Evolutionary conservation across 2,329 filamentous ascomycete species (phyloP).

Genomic region (Nakataea oryzae): DNA sequence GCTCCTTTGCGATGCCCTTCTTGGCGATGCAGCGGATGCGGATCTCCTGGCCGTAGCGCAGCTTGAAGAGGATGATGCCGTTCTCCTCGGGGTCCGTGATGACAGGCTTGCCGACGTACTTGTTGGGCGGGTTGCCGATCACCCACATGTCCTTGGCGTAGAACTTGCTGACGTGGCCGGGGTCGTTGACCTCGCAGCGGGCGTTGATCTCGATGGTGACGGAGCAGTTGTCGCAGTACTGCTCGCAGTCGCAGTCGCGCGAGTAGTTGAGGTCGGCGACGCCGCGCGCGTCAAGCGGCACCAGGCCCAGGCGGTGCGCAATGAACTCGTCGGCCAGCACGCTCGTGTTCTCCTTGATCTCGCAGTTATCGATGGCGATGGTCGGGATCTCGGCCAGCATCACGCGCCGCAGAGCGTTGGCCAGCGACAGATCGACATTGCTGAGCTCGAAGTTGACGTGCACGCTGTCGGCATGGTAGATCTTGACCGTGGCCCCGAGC

Average conservation of each 20-base stretch:
- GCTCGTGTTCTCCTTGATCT: conserved; percentile 89
- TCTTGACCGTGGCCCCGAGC: conserved; percentile 46
- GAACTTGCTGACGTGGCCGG: conserved; percentile 81
- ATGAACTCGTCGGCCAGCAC: conserved; percentile 95
- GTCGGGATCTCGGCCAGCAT: conserved; percentile 93
- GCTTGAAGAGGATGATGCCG: conserved; percentile 80
- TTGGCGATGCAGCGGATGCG: conserved; percentile 88
- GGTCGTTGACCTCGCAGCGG: conserved; percentile 53
- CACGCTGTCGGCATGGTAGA: conserved; percentile 56
- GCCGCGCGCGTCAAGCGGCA: conserved; percentile 77
- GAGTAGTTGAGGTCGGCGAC: conserved; percentile 77
- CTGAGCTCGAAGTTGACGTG: conserved; percentile 87
- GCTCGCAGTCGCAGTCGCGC: conserved; percentile 92
- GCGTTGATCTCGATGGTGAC: conserved; percentile 78
- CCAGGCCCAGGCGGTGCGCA: conserved; percentile 79
- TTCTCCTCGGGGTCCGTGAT: conserved; percentile 73
- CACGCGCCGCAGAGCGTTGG: conserved; percentile 82
- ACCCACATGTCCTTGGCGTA: conserved; percentile 84
- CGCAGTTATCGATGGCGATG: conserved; percentile 87
- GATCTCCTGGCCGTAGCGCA: conserved; percentile 81
- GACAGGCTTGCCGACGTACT: conserved; percentile 68
- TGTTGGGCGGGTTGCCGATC: conserved; percentile 57
- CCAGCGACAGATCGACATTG: conserved; percentile 81
- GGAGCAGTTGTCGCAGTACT: conserved; percentile 86
- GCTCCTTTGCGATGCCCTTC: conserved; percentile 98